Evolutionary conservation across 805 yeast species (phyloP).

Genomic region (Metschnikowia sp.): DNA sequence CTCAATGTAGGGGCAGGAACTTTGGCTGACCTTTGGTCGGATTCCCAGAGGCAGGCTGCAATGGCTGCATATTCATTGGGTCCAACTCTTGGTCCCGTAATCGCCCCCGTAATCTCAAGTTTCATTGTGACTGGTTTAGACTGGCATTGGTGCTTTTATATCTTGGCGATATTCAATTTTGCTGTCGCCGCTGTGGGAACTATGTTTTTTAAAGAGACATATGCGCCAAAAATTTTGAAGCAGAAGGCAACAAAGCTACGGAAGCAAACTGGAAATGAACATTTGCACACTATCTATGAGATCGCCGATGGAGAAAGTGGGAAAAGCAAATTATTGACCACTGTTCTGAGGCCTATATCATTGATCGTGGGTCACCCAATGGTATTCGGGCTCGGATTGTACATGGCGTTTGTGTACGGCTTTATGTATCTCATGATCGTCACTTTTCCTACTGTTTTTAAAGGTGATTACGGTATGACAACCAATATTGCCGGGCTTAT

Average conservation of each 20-base stretch:
- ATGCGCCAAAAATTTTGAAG: constrained; percentile 50
- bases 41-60: constrained; percentile 50
- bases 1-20: constrained; percentile 69
- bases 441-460: constrained; percentile 55
- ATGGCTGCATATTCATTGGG: constrained; percentile 57
- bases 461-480: constrained; percentile 42
- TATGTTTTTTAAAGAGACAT: constrained; percentile 55
- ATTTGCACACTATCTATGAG: constrained; percentile 60
- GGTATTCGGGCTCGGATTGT: constrained; percentile 59
- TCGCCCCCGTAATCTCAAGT: constrained; percentile 60
- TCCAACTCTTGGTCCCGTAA: constrained; percentile 67
- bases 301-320: constrained; percentile 49
- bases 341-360: constrained; percentile 53
- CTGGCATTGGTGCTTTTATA: constrained; percentile 72
- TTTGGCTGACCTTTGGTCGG: constrained; percentile 57
- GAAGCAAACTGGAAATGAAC: constrained; percentile 51
- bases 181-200: constrained; percentile 41
- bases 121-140: constrained; percentile 47
- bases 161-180: constrained; percentile 58
- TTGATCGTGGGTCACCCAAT: constrained; percentile 57
- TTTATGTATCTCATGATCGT: constrained; percentile 62
- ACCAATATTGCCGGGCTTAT: constrained; percentile 53
- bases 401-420: constrained; percentile 65
- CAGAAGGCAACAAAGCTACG: constrained; percentile 46
- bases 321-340: constrained; percentile 36